Evolutionary conservation across 495 filamentous ascomycete species (phyloP), one percentile per base, ranked within the genome.

Genomic region (Penicillium silybi): DNA sequence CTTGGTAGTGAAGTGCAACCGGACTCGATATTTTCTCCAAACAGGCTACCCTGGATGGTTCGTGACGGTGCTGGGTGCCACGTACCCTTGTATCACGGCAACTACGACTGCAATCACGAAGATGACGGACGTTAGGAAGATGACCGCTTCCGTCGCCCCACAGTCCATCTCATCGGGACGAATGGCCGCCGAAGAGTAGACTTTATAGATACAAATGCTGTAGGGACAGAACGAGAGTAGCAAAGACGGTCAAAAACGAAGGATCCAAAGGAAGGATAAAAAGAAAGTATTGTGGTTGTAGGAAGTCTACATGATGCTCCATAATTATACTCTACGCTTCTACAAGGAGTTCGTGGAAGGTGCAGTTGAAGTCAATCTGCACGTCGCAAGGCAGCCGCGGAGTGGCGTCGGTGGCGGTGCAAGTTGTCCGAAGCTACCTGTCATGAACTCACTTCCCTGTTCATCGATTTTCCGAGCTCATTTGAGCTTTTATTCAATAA

Each of bases 391-490:
- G 43, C 49, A 47, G 44, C 26, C 10, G n/a, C 25, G 25, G 35
- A 46, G 50, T 57, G 46, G 51, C 51, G 51, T 35, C 15, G 37
- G 56, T 54, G 57, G 57, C 53, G 49, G 57, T 60, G 53, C 47
- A 51, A n/a, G 34, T 34, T 46, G 46, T 52, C 55, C 50, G 27
- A 53, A 43, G 17, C 37, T 43, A 47, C 38, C 42, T 27, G 47
- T 51, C 48, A 26, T 44, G 15, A 25, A 17, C 19, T 26, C 19
- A n/a, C n/a, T n/a, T 20, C 18, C 0, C 43, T 34, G 19, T 19
- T 35, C 44, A 46, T 20, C 18, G 6, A 23, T 20, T 23, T 46
- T n/a, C 29, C 6, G 37, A 29, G 29, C 13, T 1, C 16, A n/a
- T n/a, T n/a, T 4, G 11, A 7, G 15, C 38, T 11, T 1, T 8